Evolutionary conservation across 805 yeast species (phyloP), one percentile per base, ranked within the genome.

Genomic region (Candida boidinii): DNA sequence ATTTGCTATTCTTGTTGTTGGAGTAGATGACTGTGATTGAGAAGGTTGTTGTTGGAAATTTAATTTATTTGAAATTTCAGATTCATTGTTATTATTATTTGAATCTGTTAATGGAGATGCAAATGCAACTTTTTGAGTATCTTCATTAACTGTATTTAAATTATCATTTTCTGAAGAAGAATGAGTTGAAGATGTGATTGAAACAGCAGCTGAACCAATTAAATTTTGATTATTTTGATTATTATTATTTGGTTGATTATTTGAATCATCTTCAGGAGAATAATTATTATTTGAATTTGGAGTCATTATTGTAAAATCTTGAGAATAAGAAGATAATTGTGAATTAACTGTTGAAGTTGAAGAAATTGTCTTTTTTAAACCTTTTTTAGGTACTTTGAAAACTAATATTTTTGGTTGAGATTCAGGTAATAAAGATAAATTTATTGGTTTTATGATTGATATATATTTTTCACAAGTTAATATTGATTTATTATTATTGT

Each of bases 381-480:
- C 38, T 39, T 54, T 57, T 48, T 46, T 62, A 41, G 49, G 54
- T 17, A 76, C 71, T 41, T 72, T 76, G 31, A 87, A 67, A 6
- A 71, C 68, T 11, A 87, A 67, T 25, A 71, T 57, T 43, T 80
- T 80, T 0, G 83, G 77, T 37, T 73, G 78, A 7, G 88, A 76
- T 12, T 72, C 67, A 11, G 86, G 79, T 36, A 82, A 66, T 14
- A 60, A 53, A 1, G 81, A 61, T 3, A 87, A 80, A 52, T 87
- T 87, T 14, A 83, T 69, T 2, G 95, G 95, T 38, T 76, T 79
- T 4, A 80, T 58, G 10, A 86, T 64, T 29, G 72, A 66, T 20
- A 86, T 60, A 30, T 65, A 53, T 41, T 70, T 73, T 42, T 80
- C 84, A 34, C 84, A 71, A 2, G 58, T 52, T 42, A 44, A 64